Conservation (phyloP, 2,329 filamentous ascomycete genomes). For the Chalaropsis thielavioides region DNA sequence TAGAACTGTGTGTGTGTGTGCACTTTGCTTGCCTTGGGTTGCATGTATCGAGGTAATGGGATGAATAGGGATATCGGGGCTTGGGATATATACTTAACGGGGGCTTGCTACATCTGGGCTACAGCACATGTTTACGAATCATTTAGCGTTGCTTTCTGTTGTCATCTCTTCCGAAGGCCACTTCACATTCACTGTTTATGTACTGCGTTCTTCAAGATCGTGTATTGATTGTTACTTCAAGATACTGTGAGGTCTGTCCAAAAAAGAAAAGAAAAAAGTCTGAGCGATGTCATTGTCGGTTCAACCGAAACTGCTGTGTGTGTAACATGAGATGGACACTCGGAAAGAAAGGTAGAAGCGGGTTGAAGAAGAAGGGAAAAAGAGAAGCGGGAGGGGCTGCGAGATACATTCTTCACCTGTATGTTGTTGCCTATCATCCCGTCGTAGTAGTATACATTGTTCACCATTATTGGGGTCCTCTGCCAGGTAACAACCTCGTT, state of each 20-base stretch:
- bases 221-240: not conserved
- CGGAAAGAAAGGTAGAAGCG: not conserved
- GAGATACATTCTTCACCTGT: constrained; percentile 2
- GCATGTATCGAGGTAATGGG: not conserved
- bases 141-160: not conserved
- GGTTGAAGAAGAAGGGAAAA: constrained; percentile 1
- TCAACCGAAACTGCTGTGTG: not conserved
- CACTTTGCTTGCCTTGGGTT: not conserved
- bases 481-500: not conserved
- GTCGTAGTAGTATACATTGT: not conserved
- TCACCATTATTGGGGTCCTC: not conserved
- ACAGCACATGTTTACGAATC: not conserved
- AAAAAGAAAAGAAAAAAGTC: not conserved
- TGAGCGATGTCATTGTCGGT: not conserved
- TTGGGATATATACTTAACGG: not conserved
- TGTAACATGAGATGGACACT: constrained; percentile 2
- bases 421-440: not conserved
- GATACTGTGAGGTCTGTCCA: not conserved
- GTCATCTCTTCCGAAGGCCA: not conserved
- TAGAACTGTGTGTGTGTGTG: constrained; percentile 11
- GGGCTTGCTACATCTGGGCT: not conserved
- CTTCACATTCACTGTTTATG: not conserved
- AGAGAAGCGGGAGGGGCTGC: not conserved
- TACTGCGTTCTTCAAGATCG: not conserved
- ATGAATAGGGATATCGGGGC: not conserved